phyloP scores from a whole-genome alignment of 768 basidiomycete species.

The Lactarius tabidus region DNA sequence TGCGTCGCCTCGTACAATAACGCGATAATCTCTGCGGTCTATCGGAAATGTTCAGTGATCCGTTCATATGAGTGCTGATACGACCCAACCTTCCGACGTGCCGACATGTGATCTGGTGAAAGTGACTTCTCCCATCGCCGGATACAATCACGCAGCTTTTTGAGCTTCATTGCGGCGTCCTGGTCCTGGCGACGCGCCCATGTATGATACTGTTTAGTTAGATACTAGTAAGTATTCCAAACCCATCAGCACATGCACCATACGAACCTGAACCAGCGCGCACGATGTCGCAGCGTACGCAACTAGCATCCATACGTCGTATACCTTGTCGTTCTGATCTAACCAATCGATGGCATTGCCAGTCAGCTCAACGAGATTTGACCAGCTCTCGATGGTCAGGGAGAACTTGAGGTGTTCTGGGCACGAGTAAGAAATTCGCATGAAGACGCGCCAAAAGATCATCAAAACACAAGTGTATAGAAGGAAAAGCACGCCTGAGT shows the following conservation, averaged over 20 bases:
- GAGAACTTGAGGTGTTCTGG: slow-evolving; percentile 87
- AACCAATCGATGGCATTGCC: slow-evolving; percentile 89
- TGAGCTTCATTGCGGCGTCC: slow-evolving; percentile 68
- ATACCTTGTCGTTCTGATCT: slow-evolving; percentile 68
- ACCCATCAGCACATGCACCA: neutral
- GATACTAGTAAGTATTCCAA: neutral
- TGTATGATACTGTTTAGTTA: slow-evolving; percentile 86
- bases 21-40: slow-evolving; percentile 92
- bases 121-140: slow-evolving; percentile 83
- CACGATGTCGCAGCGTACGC: slow-evolving; percentile 86
- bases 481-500: slow-evolving; percentile 77
- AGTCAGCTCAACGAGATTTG: slow-evolving; percentile 63
- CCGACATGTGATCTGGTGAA: slow-evolving; percentile 92
- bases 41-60: slow-evolving; percentile 20
- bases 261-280: slow-evolving; percentile 81
- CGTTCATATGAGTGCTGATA: slow-evolving; percentile 28
- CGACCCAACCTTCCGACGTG: slow-evolving; percentile 73
- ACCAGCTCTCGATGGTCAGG: slow-evolving; percentile 78
- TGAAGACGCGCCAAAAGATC: slow-evolving; percentile 98
- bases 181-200: slow-evolving; percentile 81
- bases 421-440: slow-evolving; percentile 92
- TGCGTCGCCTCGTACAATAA: slow-evolving; percentile 93
- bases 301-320: slow-evolving; percentile 84
- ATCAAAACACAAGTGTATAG: slow-evolving; percentile 88
- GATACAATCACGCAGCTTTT: slow-evolving; percentile 79